Evolutionary conservation across 108 stramenopile species (phyloP).

Genomic region (Poteriospumella lacustris): DNA sequence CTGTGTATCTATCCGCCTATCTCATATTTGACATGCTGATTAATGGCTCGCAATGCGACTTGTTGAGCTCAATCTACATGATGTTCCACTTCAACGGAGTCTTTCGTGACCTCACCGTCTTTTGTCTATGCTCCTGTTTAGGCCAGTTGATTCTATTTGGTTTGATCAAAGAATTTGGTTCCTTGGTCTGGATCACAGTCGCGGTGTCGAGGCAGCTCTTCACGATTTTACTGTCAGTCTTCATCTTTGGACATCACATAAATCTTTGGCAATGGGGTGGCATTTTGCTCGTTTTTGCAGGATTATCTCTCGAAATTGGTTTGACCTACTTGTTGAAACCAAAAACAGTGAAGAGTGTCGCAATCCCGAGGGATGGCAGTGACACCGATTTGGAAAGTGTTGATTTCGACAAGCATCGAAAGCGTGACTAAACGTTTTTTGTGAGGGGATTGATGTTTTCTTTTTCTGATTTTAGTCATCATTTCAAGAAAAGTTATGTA

Average conservation of each 20-base stretch:
- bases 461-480: no score
- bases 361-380: no score
- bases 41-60: not conserved
- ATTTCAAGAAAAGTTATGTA: no score
- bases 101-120: not conserved
- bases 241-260: slow-evolving; percentile 42
- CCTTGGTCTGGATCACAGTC: slow-evolving; percentile 22
- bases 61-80: not conserved
- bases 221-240: slow-evolving; percentile 47
- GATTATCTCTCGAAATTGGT: slow-evolving; percentile 26
- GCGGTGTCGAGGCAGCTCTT: not conserved
- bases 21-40: slow-evolving; percentile 29
- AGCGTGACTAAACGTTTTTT: no score
- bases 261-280: slow-evolving; percentile 46
- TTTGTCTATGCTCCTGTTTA: slow-evolving; percentile 14
- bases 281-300: slow-evolving; percentile 39
- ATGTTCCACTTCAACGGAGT: slow-evolving; percentile 2
- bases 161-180: slow-evolving; percentile 16
- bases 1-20: slow-evolving; percentile 34
- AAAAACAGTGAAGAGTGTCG: no score
- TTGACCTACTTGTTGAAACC: not conserved
- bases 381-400: no score
- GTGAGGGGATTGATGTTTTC: no score
- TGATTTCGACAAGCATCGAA: no score
- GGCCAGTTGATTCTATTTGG: slow-evolving; percentile 15